Evolutionary conservation across 495 filamentous ascomycete species (phyloP).

Genomic region (Talaromyces wortmannii): DNA sequence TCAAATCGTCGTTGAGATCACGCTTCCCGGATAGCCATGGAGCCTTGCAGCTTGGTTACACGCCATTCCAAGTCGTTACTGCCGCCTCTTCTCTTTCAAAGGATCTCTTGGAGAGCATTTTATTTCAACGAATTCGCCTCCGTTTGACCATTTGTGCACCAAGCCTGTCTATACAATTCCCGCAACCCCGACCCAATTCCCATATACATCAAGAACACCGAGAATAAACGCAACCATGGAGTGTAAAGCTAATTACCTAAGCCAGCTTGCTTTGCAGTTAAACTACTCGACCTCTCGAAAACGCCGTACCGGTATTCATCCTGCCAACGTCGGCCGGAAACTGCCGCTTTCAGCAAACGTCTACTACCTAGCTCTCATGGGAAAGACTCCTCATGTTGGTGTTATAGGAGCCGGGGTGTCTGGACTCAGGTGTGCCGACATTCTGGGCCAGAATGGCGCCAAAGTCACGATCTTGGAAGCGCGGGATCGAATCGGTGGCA

Average conservation of each 20-base stretch:
- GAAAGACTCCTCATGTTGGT: conserved; percentile 48
- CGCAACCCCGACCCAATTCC: not conserved
- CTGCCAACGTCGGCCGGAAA: conserved; percentile 3
- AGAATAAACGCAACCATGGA: conserved; percentile 2
- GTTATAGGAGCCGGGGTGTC: conserved; percentile 83
- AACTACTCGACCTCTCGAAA: not conserved
- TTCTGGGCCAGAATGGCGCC: conserved; percentile 70
- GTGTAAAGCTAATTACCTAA: conserved; percentile 6
- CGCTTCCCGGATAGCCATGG: not conserved
- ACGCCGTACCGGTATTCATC: not conserved
- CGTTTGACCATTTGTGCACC: not conserved
- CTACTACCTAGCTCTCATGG: conserved; percentile 14
- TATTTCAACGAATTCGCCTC: not conserved
- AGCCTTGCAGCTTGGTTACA: not conserved
- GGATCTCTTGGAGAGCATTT: not conserved
- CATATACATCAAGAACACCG: not conserved
- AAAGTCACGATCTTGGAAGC: conserved; percentile 83
- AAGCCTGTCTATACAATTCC: not conserved
- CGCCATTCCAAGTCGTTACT: not conserved
- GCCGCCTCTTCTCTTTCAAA: not conserved
- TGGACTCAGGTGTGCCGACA: conserved; percentile 81
- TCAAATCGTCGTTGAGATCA: not conserved
- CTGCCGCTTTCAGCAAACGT: conserved; percentile 2
- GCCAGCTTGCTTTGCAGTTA: not conserved
- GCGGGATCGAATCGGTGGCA: conserved; percentile 74